Evolutionary conservation across 2,329 filamentous ascomycete genomes (phyloP), one percentile per base, ranked within the genome.

Genomic region (Ophiostoma perfectum): DNA sequence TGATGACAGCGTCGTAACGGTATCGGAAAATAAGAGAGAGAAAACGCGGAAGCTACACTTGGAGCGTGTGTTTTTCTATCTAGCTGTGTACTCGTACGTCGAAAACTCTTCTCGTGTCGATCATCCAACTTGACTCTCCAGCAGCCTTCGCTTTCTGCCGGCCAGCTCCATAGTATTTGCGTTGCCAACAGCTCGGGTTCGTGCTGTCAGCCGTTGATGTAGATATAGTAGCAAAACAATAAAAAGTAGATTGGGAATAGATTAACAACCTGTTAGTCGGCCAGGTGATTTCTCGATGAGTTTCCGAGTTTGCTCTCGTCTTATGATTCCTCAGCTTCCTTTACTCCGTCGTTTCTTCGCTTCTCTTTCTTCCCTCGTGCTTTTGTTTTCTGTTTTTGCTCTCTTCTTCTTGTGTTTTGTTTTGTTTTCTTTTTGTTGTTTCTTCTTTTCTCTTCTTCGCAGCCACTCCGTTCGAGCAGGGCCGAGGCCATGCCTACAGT

Each of bases 21-120:
- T 27, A 45, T 47, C 42, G 62, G 62, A 44, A 47, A 65, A 65
- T 42, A 65, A 49, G 18, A 64, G 18, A 38, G 12, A 47, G n/a
- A 65, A 27, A 9, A 52, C 49, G 49, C 49, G n/a, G n/a, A 52
- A 55, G 18, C 18, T 18, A 52, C 47, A 7, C n/a, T 18, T 52
- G n/a, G 9, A 52, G 47, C 47, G n/a, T 44, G 14, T 4, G 5
- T 16, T 47, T 16, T 16, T 47, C 4, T 4, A 12, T 47, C 12
- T 16, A 12, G 11, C n/a, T 47, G 9, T 47, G n/a, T 47, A 1
- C n/a, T 9, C 11, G 45, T 47, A 47, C 5, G 45, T 49, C 14
- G 27, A 38, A 60, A 60, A 60, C 12, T 14, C 12, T 14, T 60
- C 14, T 60, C 27, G 12, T 12, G 55, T 38, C 55, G 55, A 60